These are phyloP conservation scores for Scedosporium minutisporum DNA, from an alignment of 2,329 filamentous ascomycete species.

Conservation along the genomic window DNA sequence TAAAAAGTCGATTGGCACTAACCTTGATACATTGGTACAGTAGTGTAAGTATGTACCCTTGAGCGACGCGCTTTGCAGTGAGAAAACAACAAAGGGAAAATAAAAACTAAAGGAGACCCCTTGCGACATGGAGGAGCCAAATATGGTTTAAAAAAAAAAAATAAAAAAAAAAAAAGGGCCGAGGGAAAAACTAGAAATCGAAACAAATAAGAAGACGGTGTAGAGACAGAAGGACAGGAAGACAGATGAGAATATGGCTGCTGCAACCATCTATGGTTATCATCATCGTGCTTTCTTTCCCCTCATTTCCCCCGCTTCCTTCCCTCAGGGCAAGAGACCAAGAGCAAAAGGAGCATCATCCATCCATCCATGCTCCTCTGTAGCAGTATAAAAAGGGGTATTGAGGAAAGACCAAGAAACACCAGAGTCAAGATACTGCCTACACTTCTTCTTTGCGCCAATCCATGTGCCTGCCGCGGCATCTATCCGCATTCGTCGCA, in stretches of 20 bases:
- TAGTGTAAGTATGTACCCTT: neutral
- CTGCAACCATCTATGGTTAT: neutral
- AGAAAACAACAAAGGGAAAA: neutral
- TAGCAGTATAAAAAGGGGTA: slow-evolving; percentile 4
- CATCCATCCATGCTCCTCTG: neutral
- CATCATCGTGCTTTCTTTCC: neutral
- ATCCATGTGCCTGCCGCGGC: neutral
- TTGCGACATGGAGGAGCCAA: neutral
- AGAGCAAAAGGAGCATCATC: neutral
- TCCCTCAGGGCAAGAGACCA: neutral
- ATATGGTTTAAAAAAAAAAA: neutral
- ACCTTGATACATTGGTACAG: neutral
- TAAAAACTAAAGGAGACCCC: neutral
- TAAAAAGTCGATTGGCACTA: neutral
- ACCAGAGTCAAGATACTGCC: slow-evolving; percentile 1
- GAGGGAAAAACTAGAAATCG: neutral
- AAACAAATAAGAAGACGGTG: neutral
- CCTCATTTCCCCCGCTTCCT: neutral
- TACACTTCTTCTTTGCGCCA: slow-evolving; percentile 1
- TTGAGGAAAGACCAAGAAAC: slow-evolving; percentile 1
- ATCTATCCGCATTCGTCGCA: neutral
- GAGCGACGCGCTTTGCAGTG: neutral
- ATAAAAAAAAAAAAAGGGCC: neutral
- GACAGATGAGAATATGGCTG: neutral
- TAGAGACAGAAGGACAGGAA: neutral